Evolutionary conservation across 176 grass and related monocot genomes (phyloP), one percentile per base, ranked within the genome.

Genomic region (Tillandsia leiboldiana): DNA sequence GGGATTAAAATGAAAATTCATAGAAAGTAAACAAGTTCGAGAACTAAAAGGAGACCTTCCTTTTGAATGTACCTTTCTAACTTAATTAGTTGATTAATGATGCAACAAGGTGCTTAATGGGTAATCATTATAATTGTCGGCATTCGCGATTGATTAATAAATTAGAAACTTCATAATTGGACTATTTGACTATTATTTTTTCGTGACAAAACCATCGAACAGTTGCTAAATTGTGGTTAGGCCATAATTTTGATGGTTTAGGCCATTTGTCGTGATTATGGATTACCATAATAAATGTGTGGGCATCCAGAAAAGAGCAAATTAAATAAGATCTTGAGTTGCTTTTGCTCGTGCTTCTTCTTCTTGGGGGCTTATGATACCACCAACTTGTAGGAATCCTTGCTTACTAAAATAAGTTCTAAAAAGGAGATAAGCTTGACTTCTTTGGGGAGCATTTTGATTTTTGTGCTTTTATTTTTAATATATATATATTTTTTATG

Each of bases 311-410:
- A n/a, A 67, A 49, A 49, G 65, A 67, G 8, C 48, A 67, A 67
- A 67, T 48, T 48, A 67, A 67, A 33, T 15, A 67, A 33, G 11
- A 11, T 33, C 29, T 7, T 1, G 42, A 17, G 33, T 49, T 67
- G 65, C 42, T 67, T 67, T 67, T 49, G 33, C 65, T 15, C 22
- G 65, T 49, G 65, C 65, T 48, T 67, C 58, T 26, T 70, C 69
- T 51, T 70, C 69, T 51, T 17, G 18, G 13, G 83, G 61, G 59
- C 72, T 15, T 67, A 57, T 65, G 51, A 65, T 69, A 54, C 48
- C 59, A 70, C 24, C 51, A 70, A 64, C 23, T 33, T 70, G 67
- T 51, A 42, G 42, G 63, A 66, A 33, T 56, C 51, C 54, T 76
- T 10, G 42, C 1, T 2, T 2, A 17, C 64, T 14, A 48, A 77